Conservation (phyloP, 805 yeast species). For the Cyberlindnera americana region DNA sequence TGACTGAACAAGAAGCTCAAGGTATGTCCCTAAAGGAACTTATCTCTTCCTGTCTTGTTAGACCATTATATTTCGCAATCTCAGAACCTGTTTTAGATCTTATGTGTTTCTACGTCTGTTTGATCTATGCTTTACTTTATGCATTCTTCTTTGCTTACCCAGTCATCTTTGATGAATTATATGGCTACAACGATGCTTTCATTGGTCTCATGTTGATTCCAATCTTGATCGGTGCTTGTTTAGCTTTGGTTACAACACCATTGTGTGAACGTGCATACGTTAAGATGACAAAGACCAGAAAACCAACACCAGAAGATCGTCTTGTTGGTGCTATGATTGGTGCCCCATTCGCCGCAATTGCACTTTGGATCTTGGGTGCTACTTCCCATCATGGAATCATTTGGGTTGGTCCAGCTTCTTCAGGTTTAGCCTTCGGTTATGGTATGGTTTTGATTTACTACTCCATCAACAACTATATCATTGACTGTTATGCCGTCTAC, state of each 20-base stretch:
- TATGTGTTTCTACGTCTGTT: constrained; percentile 81
- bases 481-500: constrained; percentile 81
- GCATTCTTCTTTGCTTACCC: constrained; percentile 97
- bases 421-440: constrained; percentile 78
- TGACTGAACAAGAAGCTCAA: constrained; percentile 90
- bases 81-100: constrained; percentile 85
- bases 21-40: constrained; percentile 68
- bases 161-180: constrained; percentile 73
- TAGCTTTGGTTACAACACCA: constrained; percentile 75
- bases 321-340: constrained; percentile 79
- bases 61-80: constrained; percentile 74
- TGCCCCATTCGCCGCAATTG: constrained; percentile 77
- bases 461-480: constrained; percentile 77
- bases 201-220: constrained; percentile 90
- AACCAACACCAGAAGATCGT: constrained; percentile 77
- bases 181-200: constrained; percentile 71
- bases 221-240: constrained; percentile 78
- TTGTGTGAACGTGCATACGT: constrained; percentile 61
- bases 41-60: constrained; percentile 63
- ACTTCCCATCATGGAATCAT: constrained; percentile 65
- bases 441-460: constrained; percentile 76
- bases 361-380: constrained; percentile 77
- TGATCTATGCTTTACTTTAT: constrained; percentile 84
- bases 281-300: constrained; percentile 46
- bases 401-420: constrained; percentile 77